These are phyloP conservation scores for Eucalyptus shirleyi DNA, from an alignment of 345 rosid species.

Conservation along the genomic window DNA sequence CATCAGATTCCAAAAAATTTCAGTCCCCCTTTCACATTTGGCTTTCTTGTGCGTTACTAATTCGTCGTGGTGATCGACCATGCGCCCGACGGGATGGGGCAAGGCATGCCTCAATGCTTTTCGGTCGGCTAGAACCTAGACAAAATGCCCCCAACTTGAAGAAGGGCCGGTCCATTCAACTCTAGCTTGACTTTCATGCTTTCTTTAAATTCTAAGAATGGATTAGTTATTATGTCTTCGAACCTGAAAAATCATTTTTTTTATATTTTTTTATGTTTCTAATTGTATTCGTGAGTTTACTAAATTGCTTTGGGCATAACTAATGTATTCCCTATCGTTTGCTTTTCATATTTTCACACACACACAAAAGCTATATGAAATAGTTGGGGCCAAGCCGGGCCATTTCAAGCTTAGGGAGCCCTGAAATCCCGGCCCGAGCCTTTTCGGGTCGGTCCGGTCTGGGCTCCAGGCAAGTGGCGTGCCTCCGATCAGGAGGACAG, in stretches of 20 bases:
- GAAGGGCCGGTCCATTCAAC: neutral
- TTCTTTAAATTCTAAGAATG: neutral
- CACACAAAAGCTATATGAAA: neutral
- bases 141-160: neutral
- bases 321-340: neutral
- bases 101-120: neutral
- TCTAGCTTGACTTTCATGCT: neutral
- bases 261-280: neutral
- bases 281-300: neutral
- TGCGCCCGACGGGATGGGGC: accelerated
- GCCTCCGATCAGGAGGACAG: neutral
- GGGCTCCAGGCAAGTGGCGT: neutral
- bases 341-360: neutral
- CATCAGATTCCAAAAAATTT: neutral
- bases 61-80: neutral
- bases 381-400: neutral
- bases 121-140: neutral
- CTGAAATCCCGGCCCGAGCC: neutral
- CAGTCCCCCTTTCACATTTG: neutral
- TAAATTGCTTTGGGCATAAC: neutral
- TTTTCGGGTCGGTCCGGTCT: neutral
- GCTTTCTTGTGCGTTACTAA: neutral
- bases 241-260: neutral
- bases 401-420: neutral
- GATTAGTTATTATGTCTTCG: neutral